phyloP scores from a whole-genome alignment of 768 basidiomycete genomes.

The Termitomyces sp. region DNA sequence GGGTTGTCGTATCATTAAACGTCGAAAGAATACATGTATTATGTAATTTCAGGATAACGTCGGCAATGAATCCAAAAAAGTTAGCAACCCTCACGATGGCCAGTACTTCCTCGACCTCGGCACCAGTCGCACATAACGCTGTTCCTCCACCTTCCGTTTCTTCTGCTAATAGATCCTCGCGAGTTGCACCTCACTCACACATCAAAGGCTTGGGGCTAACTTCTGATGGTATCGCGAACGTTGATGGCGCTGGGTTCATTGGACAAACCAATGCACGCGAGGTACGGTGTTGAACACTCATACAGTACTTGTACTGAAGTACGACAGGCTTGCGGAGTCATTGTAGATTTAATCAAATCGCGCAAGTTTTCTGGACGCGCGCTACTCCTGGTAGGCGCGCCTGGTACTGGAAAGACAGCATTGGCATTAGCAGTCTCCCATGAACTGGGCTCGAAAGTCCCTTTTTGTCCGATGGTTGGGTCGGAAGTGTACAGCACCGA shows the following conservation, averaged over 20 bases:
- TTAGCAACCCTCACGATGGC: slow-evolving; percentile 8
- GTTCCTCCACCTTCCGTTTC: slow-evolving; percentile 62
- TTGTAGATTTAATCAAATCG: slow-evolving; percentile 85
- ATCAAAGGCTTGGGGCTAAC: slow-evolving; percentile 94
- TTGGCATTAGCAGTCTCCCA: slow-evolving; percentile 94
- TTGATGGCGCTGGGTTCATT: slow-evolving; percentile 80
- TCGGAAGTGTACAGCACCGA: slow-evolving; percentile 95
- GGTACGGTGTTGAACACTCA: slow-evolving; percentile 36
- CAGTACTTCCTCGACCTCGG: slow-evolving; percentile 38
- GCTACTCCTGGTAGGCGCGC: slow-evolving; percentile 87
- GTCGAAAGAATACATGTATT: background rate
- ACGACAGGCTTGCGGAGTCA: slow-evolving; percentile 80
- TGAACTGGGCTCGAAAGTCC: slow-evolving; percentile 91
- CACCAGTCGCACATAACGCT: slow-evolving; percentile 68
- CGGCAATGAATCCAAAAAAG: background rate
- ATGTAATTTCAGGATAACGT: background rate
- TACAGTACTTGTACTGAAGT: background rate
- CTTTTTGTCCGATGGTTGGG: slow-evolving; percentile 98
- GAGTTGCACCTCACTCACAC: slow-evolving; percentile 90
- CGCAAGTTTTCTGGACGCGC: slow-evolving; percentile 94
- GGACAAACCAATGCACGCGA: slow-evolving; percentile 90
- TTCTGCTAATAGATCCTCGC: slow-evolving; percentile 61
- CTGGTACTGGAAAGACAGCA: slow-evolving; percentile 97
- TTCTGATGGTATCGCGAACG: slow-evolving; percentile 71
- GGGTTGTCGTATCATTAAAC: background rate